Evolutionary conservation across 2,329 filamentous ascomycete genomes (phyloP).

Genomic region (Aureobasidium leucospermi): DNA sequence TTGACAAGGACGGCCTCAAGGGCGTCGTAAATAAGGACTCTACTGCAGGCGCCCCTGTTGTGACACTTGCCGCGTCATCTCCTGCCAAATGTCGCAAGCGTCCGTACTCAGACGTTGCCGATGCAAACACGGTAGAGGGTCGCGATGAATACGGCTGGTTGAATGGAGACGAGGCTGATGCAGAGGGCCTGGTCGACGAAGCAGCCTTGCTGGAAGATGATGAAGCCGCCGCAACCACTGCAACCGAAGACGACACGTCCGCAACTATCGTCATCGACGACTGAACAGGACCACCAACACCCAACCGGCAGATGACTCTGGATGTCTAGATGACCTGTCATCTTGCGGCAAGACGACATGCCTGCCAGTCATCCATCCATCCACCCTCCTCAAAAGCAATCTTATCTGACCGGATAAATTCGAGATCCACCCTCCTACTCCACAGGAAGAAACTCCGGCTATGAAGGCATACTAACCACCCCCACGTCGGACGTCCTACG

Average conservation of each 20-base stretch:
- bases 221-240: background rate
- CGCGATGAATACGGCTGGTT: constrained; percentile 67
- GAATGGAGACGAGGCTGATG: constrained; percentile 49
- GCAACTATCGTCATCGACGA: background rate
- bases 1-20: constrained; percentile 26
- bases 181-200: constrained; percentile 34
- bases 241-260: background rate
- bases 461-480: background rate
- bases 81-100: constrained; percentile 48
- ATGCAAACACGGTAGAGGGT: constrained; percentile 56
- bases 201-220: constrained; percentile 11
- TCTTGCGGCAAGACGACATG: background rate
- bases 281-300: background rate
- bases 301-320: background rate
- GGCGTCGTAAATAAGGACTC: constrained; percentile 1
- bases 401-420: background rate
- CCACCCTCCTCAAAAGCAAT: background rate
- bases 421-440: background rate
- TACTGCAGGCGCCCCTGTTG: constrained; percentile 22
- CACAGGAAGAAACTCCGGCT: constrained; percentile 3
- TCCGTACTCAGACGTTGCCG: constrained; percentile 47
- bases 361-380: background rate
- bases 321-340: no score
- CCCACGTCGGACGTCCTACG: background rate
- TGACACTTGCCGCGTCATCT: constrained; percentile 15